phyloP scores from a whole-genome alignment of 2,329 filamentous ascomycete genomes.

The Diaporthe amygdali region DNA sequence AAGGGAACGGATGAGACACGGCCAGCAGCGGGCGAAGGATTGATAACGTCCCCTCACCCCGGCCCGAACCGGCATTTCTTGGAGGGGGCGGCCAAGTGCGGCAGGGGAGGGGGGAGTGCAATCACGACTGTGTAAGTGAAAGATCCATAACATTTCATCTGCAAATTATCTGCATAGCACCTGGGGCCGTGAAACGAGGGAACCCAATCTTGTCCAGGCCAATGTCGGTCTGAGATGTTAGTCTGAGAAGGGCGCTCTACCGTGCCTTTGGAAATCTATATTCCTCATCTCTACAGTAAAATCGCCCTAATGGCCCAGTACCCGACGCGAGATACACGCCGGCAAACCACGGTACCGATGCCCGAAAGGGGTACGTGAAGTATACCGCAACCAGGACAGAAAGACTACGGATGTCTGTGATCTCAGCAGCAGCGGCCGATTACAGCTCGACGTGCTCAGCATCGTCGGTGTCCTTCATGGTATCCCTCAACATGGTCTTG shows the following conservation, averaged over 20 bases:
- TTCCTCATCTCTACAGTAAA: background rate
- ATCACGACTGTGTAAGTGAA: no score
- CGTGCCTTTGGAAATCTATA: background rate
- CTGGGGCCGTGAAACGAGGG: background rate
- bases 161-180: background rate
- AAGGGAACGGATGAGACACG: background rate
- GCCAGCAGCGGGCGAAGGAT: background rate
- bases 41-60: background rate
- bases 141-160: background rate
- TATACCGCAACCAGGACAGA: no score
- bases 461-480: slow-evolving; percentile 59
- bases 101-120: background rate
- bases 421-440: slow-evolving; percentile 12
- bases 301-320: background rate
- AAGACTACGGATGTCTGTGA: background rate
- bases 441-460: slow-evolving; percentile 66
- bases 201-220: no score
- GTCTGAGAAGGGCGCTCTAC: background rate
- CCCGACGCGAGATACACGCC: background rate
- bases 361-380: background rate
- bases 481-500: slow-evolving; percentile 51
- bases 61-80: slow-evolving; percentile 4
- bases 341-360: background rate
- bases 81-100: background rate
- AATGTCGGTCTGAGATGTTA: no score